These are phyloP conservation scores for Pichia terricola DNA, from an alignment of 1,139 yeast species.

Conservation along the genomic window DNA sequence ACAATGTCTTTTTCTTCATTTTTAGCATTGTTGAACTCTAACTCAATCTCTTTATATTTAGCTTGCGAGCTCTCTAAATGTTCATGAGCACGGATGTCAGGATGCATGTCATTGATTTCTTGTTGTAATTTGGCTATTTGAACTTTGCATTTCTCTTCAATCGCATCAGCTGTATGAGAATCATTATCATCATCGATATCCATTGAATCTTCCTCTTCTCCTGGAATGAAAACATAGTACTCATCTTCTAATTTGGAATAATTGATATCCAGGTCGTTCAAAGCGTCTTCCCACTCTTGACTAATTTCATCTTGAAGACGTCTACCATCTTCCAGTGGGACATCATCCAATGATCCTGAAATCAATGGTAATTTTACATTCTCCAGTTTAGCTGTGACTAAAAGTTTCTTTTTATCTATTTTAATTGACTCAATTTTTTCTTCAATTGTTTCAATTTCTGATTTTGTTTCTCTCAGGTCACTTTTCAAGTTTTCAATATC, in stretches of 20 bases:
- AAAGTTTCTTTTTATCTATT: conserved; percentile 48
- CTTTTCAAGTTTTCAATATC: conserved; percentile 31
- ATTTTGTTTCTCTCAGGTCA: conserved; percentile 27
- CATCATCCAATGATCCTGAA: conserved; percentile 46
- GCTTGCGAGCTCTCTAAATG: conserved; percentile 62
- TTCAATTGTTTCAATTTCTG: conserved; percentile 33
- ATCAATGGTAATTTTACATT: conserved; percentile 56
- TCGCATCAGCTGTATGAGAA: conserved; percentile 19
- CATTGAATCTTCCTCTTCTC: conserved; percentile 11
- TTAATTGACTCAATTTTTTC: conserved; percentile 48
- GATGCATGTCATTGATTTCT: conserved; percentile 56
- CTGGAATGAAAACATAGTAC: conserved; percentile 5
- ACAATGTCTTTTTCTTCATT: conserved; percentile 48
- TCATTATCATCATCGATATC: conserved; percentile 2
- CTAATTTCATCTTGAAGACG: conserved; percentile 10
- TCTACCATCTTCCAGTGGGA: conserved; percentile 40
- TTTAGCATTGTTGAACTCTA: conserved; percentile 56
- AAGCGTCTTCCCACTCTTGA: conserved; percentile 5
- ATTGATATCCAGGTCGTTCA: conserved; percentile 34
- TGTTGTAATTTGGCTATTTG: conserved; percentile 50
- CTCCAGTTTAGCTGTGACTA: conserved; percentile 71
- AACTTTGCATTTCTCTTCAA: conserved; percentile 31
- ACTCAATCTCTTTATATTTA: conserved; percentile 51
- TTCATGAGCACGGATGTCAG: conserved; percentile 74
- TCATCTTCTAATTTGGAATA: conserved; percentile 6